These are phyloP conservation scores for Blastocystis sp. DNA, from an alignment of 352 stramenopile species.

Conservation along the genomic window DNA sequence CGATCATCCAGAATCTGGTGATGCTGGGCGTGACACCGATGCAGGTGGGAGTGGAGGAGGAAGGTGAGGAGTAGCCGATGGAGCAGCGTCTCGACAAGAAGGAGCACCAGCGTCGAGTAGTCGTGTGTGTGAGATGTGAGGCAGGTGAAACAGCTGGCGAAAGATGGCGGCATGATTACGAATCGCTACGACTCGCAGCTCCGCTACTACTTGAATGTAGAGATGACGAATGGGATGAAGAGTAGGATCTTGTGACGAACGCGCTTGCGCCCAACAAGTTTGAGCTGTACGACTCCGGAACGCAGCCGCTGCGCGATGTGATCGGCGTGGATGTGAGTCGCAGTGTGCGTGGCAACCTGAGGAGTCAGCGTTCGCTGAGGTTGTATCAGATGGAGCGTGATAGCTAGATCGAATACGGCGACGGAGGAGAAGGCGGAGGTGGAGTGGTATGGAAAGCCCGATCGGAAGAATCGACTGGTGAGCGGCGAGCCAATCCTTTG, in stretches of 20 bases:
- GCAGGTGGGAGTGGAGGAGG: not conserved
- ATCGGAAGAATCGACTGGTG: not conserved
- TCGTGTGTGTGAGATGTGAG: not conserved
- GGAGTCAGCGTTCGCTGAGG: not conserved
- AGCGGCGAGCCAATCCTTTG: not conserved
- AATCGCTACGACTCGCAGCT: not conserved
- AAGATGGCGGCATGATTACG: not conserved
- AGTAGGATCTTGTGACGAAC: constrained; percentile 4
- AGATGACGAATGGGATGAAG: not conserved
- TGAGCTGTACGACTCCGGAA: not conserved
- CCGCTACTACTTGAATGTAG: not conserved
- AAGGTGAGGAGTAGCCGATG: not conserved
- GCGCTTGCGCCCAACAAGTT: not conserved
- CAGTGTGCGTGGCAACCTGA: constrained; percentile 5
- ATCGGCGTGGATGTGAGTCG: constrained; percentile 25
- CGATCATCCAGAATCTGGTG: not conserved
- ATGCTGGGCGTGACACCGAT: not conserved
- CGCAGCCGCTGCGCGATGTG: not conserved
- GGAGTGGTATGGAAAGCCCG: constrained; percentile 28
- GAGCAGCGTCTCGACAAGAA: constrained; percentile 16
- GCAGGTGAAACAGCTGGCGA: not conserved
- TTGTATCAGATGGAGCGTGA: not conserved
- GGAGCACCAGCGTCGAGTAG: not conserved
- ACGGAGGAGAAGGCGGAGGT: not conserved
- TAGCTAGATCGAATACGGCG: not conserved